Evolutionary conservation across 2,329 filamentous ascomycete species (phyloP), one percentile per base, ranked within the genome.

Genomic region (Colletotrichum salicis): DNA sequence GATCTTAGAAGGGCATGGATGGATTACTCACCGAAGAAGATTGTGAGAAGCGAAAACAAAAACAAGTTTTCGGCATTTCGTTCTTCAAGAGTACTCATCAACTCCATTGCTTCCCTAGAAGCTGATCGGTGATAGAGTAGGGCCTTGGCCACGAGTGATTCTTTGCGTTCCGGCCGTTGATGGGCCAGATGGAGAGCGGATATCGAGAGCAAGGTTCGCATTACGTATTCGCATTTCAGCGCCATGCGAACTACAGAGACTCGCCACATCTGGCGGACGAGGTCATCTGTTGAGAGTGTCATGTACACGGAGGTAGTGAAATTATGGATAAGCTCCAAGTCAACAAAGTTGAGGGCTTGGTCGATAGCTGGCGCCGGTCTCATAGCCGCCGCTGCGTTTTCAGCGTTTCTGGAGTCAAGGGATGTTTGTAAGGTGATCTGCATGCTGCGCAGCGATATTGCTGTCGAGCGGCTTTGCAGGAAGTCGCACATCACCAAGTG

Each of bases 301-400:
- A 81, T 79, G 67, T 82, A 84, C 0, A 87, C 89, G 7, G 83
- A 84, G 0, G 83, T 85, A 33, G 82, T 83, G 73, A 83, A 89
- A 77, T 89, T 86, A 76, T 89, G 86, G 3, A 89, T 80, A 1
- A 89, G 81, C 72, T 89, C 86, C 15, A 89, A 79, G 66, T 88
- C 85, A 10, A 82, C 74, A 1, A 86, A 74, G 52, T 84, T 83
- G 22, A 84, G 76, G 8, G 75, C 68, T 51, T 52, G 66, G 45
- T 54, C 52, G 13, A 83, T 33, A 2, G 65, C 54, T 1, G 55
- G n/a, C 4, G 55, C 6, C 8, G 15, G 19, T 2, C 22, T 35
- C 12, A 24, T n/a, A 8, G 64, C 2, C 3, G 24, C 37, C 5
- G 35, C n/a, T 11, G 4, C 10, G 12, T 29, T 45, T 7, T 37